Percentiles rank a stretch among this genome's conserved stretches.
These are phyloP conservation scores for Penicillium olsonii DNA, from an alignment of 2,329 filamentous ascomycete genomes.

Conservation along the genomic window DNA sequence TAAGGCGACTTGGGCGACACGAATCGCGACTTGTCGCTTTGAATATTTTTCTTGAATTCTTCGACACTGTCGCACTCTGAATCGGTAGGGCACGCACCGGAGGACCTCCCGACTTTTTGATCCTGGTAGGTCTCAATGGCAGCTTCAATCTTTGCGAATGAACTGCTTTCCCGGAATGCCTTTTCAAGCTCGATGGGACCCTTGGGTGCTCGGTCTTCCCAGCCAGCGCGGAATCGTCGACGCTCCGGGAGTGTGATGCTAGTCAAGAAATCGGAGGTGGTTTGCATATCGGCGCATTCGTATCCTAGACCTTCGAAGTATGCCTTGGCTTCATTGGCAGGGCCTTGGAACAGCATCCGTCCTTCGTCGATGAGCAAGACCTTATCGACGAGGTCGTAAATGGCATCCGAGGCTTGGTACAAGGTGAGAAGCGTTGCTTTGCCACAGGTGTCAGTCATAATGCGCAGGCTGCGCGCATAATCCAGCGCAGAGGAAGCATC, in stretches of 20 bases:
- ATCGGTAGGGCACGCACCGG: conserved; percentile 49
- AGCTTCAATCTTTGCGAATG: conserved; percentile 58
- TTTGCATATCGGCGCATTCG: conserved; percentile 59
- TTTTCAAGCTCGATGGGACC: conserved; percentile 65
- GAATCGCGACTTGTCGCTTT: conserved; percentile 53
- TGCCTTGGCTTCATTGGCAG: conserved; percentile 54
- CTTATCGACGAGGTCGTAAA: conserved; percentile 71
- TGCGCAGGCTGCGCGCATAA: conserved; percentile 65
- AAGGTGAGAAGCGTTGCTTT: conserved; percentile 67
- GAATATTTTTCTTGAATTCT: conserved; percentile 61
- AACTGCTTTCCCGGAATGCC: conserved; percentile 63
- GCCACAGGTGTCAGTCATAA: conserved; percentile 71
- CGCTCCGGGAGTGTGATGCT: conserved; percentile 69
- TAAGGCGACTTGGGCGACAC: conserved; percentile 69
- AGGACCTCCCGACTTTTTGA: conserved; percentile 36
- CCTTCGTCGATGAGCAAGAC: conserved; percentile 72
- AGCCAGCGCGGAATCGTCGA: conserved; percentile 63
- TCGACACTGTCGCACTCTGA: conserved; percentile 31
- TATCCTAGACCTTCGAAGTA: conserved; percentile 67
- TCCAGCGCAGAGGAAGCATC: conserved; percentile 74
- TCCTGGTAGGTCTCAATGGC: conserved; percentile 62
- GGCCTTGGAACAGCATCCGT: conserved; percentile 63
- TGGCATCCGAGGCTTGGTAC: conserved; percentile 67
- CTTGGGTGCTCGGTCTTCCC: conserved; percentile 63
- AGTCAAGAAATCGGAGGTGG: conserved; percentile 72